Evolutionary conservation across 345 rosid genomes (phyloP), one percentile per base, ranked within the genome.

Genomic region (Nephelium lappaceum): DNA sequence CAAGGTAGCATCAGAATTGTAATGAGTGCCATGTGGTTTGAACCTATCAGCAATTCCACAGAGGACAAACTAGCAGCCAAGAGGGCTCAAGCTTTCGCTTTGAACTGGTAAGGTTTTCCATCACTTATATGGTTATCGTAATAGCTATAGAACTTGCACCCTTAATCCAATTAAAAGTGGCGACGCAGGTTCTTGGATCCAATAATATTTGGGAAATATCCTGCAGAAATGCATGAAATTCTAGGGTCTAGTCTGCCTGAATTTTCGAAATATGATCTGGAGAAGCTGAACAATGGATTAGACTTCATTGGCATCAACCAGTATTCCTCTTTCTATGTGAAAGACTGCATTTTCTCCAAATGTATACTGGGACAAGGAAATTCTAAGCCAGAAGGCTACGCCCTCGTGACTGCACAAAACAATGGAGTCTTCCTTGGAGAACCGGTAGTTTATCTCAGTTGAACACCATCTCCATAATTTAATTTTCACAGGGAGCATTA

Each of bases 181-280:
- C 24, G 41, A 27, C 31, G 15, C 79, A 83, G 88, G 88, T 83
- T 81, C 25, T 73, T 83, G 3, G 83, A 85, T 63, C 86, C 84
- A 0, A 39, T 85, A 49, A 73, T 81, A 16, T 76, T 62, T 6
- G 83, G 86, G 39, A 83, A 81, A 21, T 80, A 85, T 66, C 88
- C 83, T 11, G 67, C 78, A 8, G 84, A 79, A 72, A 79, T 81
- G 88, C 74, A 49, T 27, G 78, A 81, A 77, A 66, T 85, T 12
- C 61, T 85, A 27, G 84, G 88, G 23, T 41, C 27, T 19, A 76
- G 79, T 42, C 55, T 83, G 31, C 88, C 88, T 5, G n/a, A 16
- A n/a, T 78, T 85, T 77, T 68, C 86, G 7, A 11, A 23, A 12
- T 67, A 81, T 61, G 86, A 81, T 38, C 74, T 19, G 55, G 72